Evolutionary conservation across 2,329 filamentous ascomycete species (phyloP).

Genomic region (Colletotrichum higginsianum): DNA sequence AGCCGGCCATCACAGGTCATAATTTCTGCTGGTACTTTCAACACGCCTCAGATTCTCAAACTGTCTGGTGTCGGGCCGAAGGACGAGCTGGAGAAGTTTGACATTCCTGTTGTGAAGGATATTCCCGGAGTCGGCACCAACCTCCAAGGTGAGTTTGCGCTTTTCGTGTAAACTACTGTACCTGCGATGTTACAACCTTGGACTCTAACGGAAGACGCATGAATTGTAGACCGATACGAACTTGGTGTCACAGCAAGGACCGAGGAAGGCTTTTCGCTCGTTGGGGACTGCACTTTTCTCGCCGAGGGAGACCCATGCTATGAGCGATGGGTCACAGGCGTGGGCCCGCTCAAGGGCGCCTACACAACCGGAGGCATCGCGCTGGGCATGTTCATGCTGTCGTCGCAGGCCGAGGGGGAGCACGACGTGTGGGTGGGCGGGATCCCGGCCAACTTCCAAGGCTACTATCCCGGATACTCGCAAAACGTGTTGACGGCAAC

Average conservation of each 20-base stretch:
- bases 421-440: not conserved
- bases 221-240: not conserved
- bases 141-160: not conserved
- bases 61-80: conserved; percentile 64
- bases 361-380: not conserved
- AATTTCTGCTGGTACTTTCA: conserved; percentile 66
- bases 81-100: conserved; percentile 53
- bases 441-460: not conserved
- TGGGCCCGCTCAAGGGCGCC: not conserved
- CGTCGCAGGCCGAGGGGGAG: not conserved
- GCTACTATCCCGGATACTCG: not conserved
- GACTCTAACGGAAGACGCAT: not conserved
- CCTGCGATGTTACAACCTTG: not conserved
- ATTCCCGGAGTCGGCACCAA: not conserved
- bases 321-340: not conserved
- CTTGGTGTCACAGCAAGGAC: not conserved
- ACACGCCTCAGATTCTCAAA: conserved; percentile 68
- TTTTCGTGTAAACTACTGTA: not conserved
- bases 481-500: not conserved
- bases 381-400: not conserved
- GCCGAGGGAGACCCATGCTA: not conserved
- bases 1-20: conserved; percentile 54
- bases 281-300: not conserved
- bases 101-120: conserved; percentile 51
- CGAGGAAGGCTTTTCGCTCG: not conserved